Percentiles rank a stretch among this genome's conserved stretches.
phyloP scores from a whole-genome alignment of 352 stramenopile genomes.

The Pythium insidiosum region DNA sequence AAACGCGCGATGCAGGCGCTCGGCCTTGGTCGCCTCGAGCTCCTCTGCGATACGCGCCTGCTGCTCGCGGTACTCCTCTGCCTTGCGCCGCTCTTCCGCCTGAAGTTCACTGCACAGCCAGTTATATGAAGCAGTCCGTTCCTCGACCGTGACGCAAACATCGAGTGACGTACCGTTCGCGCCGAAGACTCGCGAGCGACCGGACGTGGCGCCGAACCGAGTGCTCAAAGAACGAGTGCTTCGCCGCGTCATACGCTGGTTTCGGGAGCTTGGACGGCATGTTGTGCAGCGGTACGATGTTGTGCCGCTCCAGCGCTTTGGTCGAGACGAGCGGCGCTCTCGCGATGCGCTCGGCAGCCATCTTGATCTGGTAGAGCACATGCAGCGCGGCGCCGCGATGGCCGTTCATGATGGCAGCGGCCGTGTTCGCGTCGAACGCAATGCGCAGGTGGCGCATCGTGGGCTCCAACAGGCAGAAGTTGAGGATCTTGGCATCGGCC shows the following conservation, averaged over 20 bases:
- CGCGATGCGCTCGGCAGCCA: constrained; percentile 29
- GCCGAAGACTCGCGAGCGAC: constrained; percentile 31
- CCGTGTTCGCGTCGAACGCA: constrained; percentile 67
- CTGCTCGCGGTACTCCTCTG: constrained; percentile 16
- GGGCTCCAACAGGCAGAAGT: constrained; percentile 85
- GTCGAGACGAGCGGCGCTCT: constrained; percentile 44
- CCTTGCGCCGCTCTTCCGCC: constrained; percentile 20
- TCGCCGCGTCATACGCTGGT: constrained; percentile 39
- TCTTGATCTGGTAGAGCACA: constrained; percentile 87
- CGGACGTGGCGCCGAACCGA: constrained; percentile 53
- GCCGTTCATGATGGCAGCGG: constrained; percentile 78
- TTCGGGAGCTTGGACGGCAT: constrained; percentile 50
- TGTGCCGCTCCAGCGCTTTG: constrained; percentile 31
- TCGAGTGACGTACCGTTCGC: constrained; percentile 47
- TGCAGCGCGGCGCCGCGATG: constrained; percentile 43
- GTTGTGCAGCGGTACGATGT: constrained; percentile 52
- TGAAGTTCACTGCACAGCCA: too few relatives aligned
- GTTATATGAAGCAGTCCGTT: too few relatives aligned
- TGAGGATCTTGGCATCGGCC: constrained; percentile 81
- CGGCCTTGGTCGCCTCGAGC: constrained; percentile 51
- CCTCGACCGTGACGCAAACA: too few relatives aligned
- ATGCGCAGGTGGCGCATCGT: constrained; percentile 64
- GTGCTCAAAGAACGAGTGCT: constrained; percentile 60
- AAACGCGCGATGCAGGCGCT: constrained; percentile 59
- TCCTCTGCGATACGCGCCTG: constrained; percentile 26